phyloP scores from a whole-genome alignment of 1,284 basidiomycete species.

The Thelephora terrestris region DNA sequence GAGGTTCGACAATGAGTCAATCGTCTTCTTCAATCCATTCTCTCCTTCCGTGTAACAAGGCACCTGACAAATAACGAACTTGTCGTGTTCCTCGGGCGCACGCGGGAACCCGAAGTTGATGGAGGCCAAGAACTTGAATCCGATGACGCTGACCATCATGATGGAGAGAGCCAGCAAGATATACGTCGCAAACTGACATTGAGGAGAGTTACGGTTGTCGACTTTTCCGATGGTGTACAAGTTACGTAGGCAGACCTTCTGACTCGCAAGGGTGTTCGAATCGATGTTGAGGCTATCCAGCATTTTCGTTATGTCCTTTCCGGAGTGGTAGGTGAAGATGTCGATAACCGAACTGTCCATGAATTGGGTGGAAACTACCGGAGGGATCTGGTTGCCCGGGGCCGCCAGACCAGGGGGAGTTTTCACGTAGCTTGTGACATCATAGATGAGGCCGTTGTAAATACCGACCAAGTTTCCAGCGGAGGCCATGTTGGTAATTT shows the following conservation, averaged over 20 bases:
- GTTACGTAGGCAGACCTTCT: constrained; percentile 86
- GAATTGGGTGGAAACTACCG: constrained; percentile 57
- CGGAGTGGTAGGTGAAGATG: constrained; percentile 78
- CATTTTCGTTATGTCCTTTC: constrained; percentile 77
- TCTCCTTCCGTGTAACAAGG: constrained; percentile 98
- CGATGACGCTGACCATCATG: constrained; percentile 93
- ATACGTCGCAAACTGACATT: constrained; percentile 88
- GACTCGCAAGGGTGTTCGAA: constrained; percentile 56
- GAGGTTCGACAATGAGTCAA: constrained; percentile 89
- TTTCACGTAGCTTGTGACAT: constrained; percentile 74
- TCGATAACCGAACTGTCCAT: constrained; percentile 69
- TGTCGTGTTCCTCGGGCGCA: constrained; percentile 94
- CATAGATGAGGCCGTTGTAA: constrained; percentile 82
- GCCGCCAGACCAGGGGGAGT: constrained; percentile 45
- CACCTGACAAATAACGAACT: constrained; percentile 97
- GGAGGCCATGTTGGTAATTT: constrained; percentile 64
- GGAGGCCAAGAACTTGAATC: constrained; percentile 96
- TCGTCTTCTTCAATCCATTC: constrained; percentile 77
- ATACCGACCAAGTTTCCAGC: constrained; percentile 67
- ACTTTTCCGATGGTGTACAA: constrained; percentile 88
- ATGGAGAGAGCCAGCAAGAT: constrained; percentile 86
- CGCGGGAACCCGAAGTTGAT: constrained; percentile 79
- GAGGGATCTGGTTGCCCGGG: constrained; percentile 55
- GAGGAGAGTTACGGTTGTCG: constrained; percentile 85
- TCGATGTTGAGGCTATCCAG: constrained; percentile 64